A percentile compares a stretch with the other conserved stretches of the same genome.
Evolutionary conservation across 805 yeast species (phyloP).

Genomic region (Naumovozyma castellii): DNA sequence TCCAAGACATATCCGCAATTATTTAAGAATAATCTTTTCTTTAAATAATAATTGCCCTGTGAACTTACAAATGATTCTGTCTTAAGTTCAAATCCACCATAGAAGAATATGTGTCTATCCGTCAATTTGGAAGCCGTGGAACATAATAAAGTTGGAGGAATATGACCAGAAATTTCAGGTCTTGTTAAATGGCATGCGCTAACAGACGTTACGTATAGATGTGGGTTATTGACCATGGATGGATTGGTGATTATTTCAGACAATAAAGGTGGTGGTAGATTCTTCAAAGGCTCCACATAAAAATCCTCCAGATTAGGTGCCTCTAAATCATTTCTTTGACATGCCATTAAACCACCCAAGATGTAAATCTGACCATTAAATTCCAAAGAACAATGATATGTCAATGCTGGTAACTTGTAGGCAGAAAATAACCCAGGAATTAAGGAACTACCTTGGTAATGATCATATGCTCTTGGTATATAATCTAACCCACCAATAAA

Average conservation of each 20-base stretch:
- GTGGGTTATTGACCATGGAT: constrained; percentile 31
- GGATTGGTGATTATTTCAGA: constrained; percentile 36
- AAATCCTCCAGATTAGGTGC: constrained; percentile 30
- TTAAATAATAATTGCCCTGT: constrained; percentile 30
- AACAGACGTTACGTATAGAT: constrained; percentile 31
- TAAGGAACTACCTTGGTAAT: constrained; percentile 20
- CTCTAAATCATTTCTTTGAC: constrained; percentile 17
- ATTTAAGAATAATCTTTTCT: constrained; percentile 40
- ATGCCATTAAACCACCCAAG: constrained; percentile 38
- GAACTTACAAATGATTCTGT: constrained; percentile 22
- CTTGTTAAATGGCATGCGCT: constrained; percentile 33
- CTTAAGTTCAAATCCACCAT: constrained; percentile 57
- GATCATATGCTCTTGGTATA: constrained; percentile 17
- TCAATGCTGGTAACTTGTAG: constrained; percentile 34
- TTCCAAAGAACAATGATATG: constrained; percentile 37
- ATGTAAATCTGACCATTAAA: constrained; percentile 32
- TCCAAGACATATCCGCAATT: constrained; percentile 54
- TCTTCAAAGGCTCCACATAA: constrained; percentile 32
- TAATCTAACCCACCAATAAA: constrained; percentile 19
- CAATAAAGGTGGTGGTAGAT: constrained; percentile 40
- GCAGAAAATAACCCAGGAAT: constrained; percentile 31
- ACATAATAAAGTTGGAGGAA: constrained; percentile 46
- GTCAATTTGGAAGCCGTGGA: constrained; percentile 43
- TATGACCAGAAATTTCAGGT: constrained; percentile 31
- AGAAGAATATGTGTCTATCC: constrained; percentile 47